These are phyloP conservation scores for Lachnellula hyalina DNA, from an alignment of 2,329 filamentous ascomycete species.

Conservation along the genomic window DNA sequence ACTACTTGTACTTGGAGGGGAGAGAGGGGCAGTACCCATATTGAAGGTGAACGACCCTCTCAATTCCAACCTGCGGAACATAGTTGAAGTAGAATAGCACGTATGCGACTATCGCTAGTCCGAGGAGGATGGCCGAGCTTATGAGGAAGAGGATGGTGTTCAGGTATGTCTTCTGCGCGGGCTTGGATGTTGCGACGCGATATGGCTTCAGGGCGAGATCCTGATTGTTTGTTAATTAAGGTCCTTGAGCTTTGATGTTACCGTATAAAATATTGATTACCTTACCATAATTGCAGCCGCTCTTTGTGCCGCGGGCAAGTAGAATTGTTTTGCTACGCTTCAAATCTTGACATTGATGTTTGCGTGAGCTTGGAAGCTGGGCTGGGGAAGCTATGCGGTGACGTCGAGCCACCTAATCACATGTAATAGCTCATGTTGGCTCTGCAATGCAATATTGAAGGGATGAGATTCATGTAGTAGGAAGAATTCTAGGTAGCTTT, in stretches of 20 bases:
- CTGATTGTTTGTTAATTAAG: conserved; percentile 32
- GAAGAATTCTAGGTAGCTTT: not conserved
- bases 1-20: not conserved
- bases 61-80: conserved; percentile 60
- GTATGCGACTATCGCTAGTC: conserved; percentile 55
- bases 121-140: conserved; percentile 50
- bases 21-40: conserved; percentile 44
- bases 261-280: not conserved
- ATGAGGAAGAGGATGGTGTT: conserved; percentile 39
- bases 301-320: not conserved
- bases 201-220: conserved; percentile 48
- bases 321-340: not conserved
- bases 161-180: conserved; percentile 60
- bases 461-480: not conserved
- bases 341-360: not conserved
- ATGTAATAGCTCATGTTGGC: not conserved
- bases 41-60: conserved; percentile 59
- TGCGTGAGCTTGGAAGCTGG: not conserved
- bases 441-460: not conserved
- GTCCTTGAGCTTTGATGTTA: not conserved
- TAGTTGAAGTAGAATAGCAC: conserved; percentile 63
- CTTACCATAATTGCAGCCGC: conserved; percentile 9
- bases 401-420: not conserved
- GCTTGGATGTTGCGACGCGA: conserved; percentile 51
- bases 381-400: not conserved